A percentile compares a stretch with the other conserved stretches of the same genome.
These are phyloP conservation scores for Lentinus brumalis DNA, from an alignment of 768 basidiomycete genomes.

Conservation along the genomic window DNA sequence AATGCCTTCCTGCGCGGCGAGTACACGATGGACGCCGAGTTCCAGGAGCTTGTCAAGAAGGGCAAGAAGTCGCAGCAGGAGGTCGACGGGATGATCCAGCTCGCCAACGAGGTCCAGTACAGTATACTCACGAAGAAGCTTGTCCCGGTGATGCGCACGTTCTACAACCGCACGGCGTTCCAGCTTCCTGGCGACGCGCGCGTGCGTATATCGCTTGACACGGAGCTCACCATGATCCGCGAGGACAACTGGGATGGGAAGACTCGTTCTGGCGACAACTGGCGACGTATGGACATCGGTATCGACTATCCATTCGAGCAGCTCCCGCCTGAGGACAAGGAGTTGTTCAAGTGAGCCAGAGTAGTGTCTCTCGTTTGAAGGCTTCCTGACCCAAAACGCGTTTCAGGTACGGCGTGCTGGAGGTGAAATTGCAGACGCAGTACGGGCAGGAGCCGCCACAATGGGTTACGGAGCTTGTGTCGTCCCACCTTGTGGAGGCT, in stretches of 20 bases:
- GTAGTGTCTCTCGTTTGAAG: background rate
- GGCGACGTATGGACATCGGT: slow-evolving; percentile 92
- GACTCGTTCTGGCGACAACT: slow-evolving; percentile 80
- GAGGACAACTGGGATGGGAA: slow-evolving; percentile 96
- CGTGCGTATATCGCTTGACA: slow-evolving; percentile 97
- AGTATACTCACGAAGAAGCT: slow-evolving; percentile 80
- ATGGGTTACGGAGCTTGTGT: slow-evolving; percentile 97
- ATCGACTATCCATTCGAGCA: slow-evolving; percentile 91
- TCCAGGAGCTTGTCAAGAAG: slow-evolving; percentile 80
- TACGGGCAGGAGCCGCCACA: slow-evolving; percentile 92
- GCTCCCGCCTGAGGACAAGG: slow-evolving; percentile 75
- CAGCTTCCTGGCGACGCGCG: slow-evolving; percentile 98
- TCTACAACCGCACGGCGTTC: slow-evolving; percentile 99
- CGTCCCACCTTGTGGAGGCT: slow-evolving; percentile 93
- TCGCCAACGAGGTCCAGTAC: slow-evolving; percentile 98
- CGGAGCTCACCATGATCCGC: slow-evolving; percentile 89
- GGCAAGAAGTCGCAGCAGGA: slow-evolving; percentile 94
- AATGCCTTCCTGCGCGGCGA: slow-evolving; percentile 90
- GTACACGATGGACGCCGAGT: slow-evolving; percentile 91
- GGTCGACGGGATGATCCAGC: slow-evolving; percentile 91
- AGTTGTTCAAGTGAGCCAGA: slow-evolving; percentile 77
- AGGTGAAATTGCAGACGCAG: slow-evolving; percentile 97
- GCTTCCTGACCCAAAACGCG: background rate
- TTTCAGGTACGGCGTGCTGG: slow-evolving; percentile 83
- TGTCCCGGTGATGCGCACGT: slow-evolving; percentile 92